Evolutionary conservation across 192 early-diverging fungal species (phyloP), one percentile per base, ranked within the genome.

Genomic region (Phlyctochytrium arcticum): DNA sequence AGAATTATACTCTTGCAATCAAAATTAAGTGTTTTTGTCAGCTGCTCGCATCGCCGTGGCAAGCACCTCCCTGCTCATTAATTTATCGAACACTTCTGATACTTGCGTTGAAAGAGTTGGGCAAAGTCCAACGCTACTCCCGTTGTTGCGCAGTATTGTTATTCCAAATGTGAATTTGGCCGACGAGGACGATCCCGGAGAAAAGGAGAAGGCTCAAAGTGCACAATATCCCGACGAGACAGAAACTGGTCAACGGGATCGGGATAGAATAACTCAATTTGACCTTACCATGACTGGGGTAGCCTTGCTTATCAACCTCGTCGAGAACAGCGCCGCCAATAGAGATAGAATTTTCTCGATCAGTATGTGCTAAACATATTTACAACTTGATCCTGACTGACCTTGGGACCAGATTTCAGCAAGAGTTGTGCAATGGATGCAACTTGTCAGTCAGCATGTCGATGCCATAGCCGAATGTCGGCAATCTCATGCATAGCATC

Each of bases 301-400:
- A 10, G 68, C 32, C 12, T 35, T 69, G 19, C 30, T 69, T 46
- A 48, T 48, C n/a, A 69, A 69, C 10, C 6, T 54, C 26, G 68
- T 55, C 8, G 48, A 69, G 3, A 12, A 29, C 5, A 39, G 36
- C 51, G 30, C 31, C 26, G 0, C 6, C 10, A 68, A 68, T 34
- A 15, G 54, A 17, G 37, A 50, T 17, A 29, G 64, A 17, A 46
- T 66, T 1, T 23, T 27, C 24, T 15, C 29, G 9, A 31, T 54
- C n/a, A 49, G 62, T 64, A 37, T n/a, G 62, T 0, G n/a, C n/a
- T n/a, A n/a, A n/a, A n/a, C n/a, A n/a, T n/a, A n/a, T n/a, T n/a
- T n/a, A n/a, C n/a, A n/a, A n/a, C n/a, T n/a, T n/a, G n/a, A n/a
- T n/a, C n/a, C n/a, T n/a, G n/a, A n/a, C n/a, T n/a, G n/a, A n/a